Evolutionary conservation across 345 rosid species (phyloP).

Genomic region (Euclidium syriacum): DNA sequence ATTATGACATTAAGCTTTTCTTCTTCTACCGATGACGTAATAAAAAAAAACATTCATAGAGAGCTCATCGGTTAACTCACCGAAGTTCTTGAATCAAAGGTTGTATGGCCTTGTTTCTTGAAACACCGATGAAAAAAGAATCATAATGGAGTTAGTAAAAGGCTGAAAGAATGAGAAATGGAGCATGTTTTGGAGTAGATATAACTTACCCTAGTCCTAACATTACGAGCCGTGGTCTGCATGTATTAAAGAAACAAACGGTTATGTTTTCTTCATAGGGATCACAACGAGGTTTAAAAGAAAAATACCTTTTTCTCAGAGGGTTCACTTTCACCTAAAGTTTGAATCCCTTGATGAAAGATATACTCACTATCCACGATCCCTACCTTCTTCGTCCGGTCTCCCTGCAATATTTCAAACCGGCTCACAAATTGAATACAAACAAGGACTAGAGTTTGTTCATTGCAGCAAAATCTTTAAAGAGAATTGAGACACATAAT

Average conservation of each 20-base stretch:
- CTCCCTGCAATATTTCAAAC: constrained; percentile 53
- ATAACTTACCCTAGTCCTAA: constrained; percentile 8
- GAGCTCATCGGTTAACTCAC: constrained; percentile 45
- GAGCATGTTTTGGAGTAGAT: background rate
- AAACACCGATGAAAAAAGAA: background rate
- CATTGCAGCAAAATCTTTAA: background rate
- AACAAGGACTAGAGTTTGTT: background rate
- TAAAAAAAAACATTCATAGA: background rate
- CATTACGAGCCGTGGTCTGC: background rate
- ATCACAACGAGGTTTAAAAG: background rate
- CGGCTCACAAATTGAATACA: background rate
- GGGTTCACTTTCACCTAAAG: constrained; percentile 62
- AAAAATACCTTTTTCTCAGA: constrained; percentile 44
- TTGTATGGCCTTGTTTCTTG: constrained; percentile 37
- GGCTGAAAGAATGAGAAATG: background rate
- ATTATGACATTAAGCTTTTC: background rate
- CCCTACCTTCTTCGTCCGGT: constrained; percentile 83
- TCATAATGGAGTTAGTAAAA: background rate
- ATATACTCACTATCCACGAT: constrained; percentile 82
- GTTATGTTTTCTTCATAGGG: background rate
- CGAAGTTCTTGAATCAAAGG: constrained; percentile 53
- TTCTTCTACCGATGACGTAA: background rate
- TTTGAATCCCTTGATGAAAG: constrained; percentile 83
- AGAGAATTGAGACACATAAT: background rate
- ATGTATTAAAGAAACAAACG: background rate